These are phyloP conservation scores for Mesembryanthemum crystallinum DNA, from an alignment of 148 eudicot genomes.

Conservation along the genomic window DNA sequence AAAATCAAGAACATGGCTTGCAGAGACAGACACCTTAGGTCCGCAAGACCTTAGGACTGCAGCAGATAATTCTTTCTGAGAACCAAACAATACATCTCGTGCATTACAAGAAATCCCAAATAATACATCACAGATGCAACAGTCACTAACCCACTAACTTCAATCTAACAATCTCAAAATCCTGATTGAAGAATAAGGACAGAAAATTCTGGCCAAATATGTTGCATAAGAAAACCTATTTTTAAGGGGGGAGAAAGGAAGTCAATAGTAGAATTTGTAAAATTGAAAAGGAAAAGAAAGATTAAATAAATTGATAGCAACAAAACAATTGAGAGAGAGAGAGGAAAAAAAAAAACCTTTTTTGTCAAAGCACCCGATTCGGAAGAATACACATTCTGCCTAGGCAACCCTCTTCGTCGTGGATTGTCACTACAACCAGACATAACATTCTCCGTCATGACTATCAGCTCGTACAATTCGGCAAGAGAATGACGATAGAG, in stretches of 20 bases:
- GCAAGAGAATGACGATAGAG: conserved; percentile 83
- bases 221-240: background rate
- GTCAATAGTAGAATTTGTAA: background rate
- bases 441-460: conserved; percentile 32
- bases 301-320: background rate
- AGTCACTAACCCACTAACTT: background rate
- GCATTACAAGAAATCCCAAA: no score
- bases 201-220: background rate
- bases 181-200: background rate
- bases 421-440: conserved; percentile 31
- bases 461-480: conserved; percentile 59
- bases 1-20: no score
- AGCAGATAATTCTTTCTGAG: no score
- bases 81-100: no score
- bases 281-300: background rate
- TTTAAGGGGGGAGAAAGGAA: background rate
- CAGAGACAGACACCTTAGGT: no score
- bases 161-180: background rate
- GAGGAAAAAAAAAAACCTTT: conserved; percentile 70
- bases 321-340: background rate
- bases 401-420: conserved; percentile 34
- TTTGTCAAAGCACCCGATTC: conserved; percentile 55
- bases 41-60: no score
- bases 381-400: conserved; percentile 34
- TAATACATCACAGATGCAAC: no score